A percentile compares a stretch with the other conserved stretches of the same genome.
These are phyloP conservation scores for Medicago ruthenica DNA, from an alignment of 306 rosid genomes.

Conservation along the genomic window DNA sequence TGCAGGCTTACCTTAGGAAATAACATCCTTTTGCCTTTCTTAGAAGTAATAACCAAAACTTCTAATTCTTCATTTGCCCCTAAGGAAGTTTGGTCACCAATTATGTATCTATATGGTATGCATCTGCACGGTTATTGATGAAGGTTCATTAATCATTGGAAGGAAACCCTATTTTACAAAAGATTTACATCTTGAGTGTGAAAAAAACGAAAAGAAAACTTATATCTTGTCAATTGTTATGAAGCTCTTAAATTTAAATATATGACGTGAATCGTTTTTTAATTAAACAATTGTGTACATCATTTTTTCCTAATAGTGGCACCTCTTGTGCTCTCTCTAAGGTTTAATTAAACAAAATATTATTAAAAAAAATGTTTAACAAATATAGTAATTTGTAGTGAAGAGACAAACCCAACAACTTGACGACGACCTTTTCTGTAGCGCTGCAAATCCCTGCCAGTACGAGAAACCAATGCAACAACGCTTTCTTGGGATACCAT, in stretches of 20 bases:
- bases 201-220: too few relatives aligned
- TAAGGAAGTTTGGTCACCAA: conserved; percentile 35
- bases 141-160: conserved; percentile 24
- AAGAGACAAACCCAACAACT: conserved; percentile 73
- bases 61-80: conserved; percentile 55
- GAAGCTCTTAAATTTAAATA: too few relatives aligned
- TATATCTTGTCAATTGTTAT: too few relatives aligned
- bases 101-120: conserved; percentile 80
- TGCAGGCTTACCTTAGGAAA: conserved; percentile 74
- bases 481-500: conserved; percentile 61
- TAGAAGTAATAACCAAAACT: conserved; percentile 82
- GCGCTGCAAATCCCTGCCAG: conserved; percentile 84
- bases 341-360: not conserved
- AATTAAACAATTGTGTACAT: not conserved
- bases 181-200: too few relatives aligned
- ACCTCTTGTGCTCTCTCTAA: not conserved
- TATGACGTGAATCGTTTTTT: not conserved
- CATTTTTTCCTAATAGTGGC: not conserved
- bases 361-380: not conserved
- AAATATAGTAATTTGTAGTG: not conserved
- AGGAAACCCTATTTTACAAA: not conserved
- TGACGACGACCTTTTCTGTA: conserved; percentile 82
- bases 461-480: conserved; percentile 81
- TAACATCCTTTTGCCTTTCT: conserved; percentile 78
- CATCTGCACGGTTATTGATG: conserved; percentile 57